phyloP scores from a whole-genome alignment of 345 rosid species.

The Eutrema yunnanense region DNA sequence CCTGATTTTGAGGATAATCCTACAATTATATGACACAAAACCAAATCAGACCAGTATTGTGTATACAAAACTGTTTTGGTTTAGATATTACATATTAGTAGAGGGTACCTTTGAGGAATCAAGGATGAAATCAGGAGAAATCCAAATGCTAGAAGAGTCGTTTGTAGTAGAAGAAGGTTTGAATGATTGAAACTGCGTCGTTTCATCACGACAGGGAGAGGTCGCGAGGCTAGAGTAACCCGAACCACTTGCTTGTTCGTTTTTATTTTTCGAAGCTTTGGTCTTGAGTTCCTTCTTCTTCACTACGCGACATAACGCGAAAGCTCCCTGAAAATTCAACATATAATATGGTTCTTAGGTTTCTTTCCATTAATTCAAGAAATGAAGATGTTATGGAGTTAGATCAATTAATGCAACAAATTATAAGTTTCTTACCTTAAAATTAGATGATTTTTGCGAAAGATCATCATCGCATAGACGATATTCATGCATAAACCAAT shows the following conservation, averaged over 20 bases:
- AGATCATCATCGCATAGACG: conserved; percentile 20
- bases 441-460: conserved; percentile 42
- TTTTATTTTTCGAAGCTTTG: conserved; percentile 37
- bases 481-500: conserved; percentile 32
- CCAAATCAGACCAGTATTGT: not conserved
- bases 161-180: conserved; percentile 31
- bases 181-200: conserved; percentile 25
- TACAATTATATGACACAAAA: conserved; percentile 16
- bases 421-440: conserved; percentile 34
- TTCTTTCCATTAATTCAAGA: not conserved
- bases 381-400: not conserved
- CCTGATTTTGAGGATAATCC: conserved; percentile 52
- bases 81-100: not conserved
- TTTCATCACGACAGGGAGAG: conserved; percentile 39
- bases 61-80: not conserved
- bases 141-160: conserved; percentile 44
- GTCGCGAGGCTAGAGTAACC: conserved; percentile 43
- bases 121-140: conserved; percentile 69
- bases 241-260: conserved; percentile 40
- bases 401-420: not conserved
- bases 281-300: conserved; percentile 53
- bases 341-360: not conserved
- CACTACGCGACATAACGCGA: conserved; percentile 67
- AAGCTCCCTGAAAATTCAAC: conserved; percentile 49
- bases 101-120: conserved; percentile 70